Percentiles rank a stretch among this genome's conserved stretches.
phyloP scores from a whole-genome alignment of 176 grass and related monocot species.

The Oryza australiensis region DNA sequence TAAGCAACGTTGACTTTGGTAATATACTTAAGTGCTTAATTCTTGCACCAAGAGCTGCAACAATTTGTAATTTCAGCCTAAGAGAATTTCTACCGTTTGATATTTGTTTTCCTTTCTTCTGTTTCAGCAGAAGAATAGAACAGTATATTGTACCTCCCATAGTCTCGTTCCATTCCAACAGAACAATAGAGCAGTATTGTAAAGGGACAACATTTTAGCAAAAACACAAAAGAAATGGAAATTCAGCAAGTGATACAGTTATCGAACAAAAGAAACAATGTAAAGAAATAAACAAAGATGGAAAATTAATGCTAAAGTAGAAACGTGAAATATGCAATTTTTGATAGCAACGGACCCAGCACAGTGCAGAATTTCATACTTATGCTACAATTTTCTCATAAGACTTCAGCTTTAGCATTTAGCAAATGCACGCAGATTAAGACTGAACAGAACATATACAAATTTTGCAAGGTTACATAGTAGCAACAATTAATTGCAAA shows the following conservation, averaged over 20 bases:
- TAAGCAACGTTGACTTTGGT: slow-evolving; percentile 1
- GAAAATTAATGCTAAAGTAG: background rate
- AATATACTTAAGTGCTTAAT: slow-evolving; percentile 4
- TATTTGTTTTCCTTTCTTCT: background rate
- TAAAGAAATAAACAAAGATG: background rate
- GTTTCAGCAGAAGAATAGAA: background rate
- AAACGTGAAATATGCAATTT: background rate
- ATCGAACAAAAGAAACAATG: background rate
- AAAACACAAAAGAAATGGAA: background rate
- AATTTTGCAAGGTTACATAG: background rate
- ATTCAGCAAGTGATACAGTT: background rate
- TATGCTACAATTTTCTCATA: background rate
- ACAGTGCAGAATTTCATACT: background rate
- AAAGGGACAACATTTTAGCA: background rate
- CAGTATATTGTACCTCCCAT: background rate
- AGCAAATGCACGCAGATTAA: background rate
- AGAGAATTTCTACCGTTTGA: background rate
- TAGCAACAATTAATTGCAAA: background rate
- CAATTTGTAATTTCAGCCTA: slow-evolving; percentile 7
- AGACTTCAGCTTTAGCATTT: slow-evolving; percentile 10
- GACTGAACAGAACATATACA: background rate
- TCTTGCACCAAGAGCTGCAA: background rate
- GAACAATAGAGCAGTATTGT: background rate
- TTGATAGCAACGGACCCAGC: background rate
- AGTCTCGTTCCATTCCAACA: background rate